Evolutionary conservation across 2,329 filamentous ascomycete genomes (phyloP).

Genomic region (Cadophora sp.): DNA sequence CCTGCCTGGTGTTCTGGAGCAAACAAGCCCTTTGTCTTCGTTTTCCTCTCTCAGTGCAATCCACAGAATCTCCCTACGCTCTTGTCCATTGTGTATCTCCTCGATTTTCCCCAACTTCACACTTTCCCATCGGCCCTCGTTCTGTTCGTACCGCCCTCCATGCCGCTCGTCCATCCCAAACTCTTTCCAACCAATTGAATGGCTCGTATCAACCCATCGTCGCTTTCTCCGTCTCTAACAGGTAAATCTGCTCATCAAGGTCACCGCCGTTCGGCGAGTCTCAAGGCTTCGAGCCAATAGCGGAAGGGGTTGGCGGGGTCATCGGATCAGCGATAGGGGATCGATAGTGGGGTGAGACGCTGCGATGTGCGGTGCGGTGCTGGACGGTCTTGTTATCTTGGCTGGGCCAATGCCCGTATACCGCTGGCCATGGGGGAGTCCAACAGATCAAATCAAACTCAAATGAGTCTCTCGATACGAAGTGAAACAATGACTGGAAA

Average conservation of each 20-base stretch:
- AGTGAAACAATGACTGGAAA: neutral
- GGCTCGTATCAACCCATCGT: neutral
- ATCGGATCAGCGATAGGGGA: slow-evolving; percentile 18
- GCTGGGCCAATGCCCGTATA: neutral
- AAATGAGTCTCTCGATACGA: neutral
- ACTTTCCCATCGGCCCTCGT: neutral
- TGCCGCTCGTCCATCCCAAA: neutral
- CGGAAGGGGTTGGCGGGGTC: slow-evolving; percentile 18
- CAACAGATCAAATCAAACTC: neutral
- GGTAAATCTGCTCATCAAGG: slow-evolving; percentile 13
- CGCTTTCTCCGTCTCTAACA: neutral
- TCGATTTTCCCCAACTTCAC: neutral
- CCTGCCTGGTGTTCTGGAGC: neutral
- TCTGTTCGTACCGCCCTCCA: neutral
- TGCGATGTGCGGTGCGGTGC: neutral
- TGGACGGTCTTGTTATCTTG: slow-evolving; percentile 16
- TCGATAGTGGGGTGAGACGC: slow-evolving; percentile 25
- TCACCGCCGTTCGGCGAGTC: slow-evolving; percentile 20
- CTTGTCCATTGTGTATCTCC: neutral
- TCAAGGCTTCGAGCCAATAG: slow-evolving; percentile 12
- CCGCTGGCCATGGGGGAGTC: neutral
- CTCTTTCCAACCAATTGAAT: neutral
- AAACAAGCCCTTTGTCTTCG: neutral
- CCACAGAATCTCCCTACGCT: neutral
- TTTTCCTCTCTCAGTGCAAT: neutral